A percentile compares a stretch with the other conserved stretches of the same genome.
phyloP scores from a whole-genome alignment of 1,139 yeast species.

The Suhomyces terraborum region DNA sequence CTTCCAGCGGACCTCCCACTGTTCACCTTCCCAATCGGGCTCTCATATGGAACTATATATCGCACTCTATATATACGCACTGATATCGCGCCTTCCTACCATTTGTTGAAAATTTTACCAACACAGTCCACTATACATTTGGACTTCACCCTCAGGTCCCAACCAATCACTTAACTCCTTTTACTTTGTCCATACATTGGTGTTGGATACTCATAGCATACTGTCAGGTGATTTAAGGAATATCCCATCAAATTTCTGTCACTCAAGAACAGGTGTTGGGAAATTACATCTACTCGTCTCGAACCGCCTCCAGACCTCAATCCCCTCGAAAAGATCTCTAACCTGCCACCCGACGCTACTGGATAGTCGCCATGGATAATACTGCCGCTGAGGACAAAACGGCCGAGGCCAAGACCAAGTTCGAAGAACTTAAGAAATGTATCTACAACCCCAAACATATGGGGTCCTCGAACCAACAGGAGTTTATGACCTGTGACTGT shows the following conservation, averaged over 20 bases:
- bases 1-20: too few relatives aligned
- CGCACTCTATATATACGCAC: background rate
- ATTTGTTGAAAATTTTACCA: constrained; percentile 5
- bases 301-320: too few relatives aligned
- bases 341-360: constrained; percentile 2
- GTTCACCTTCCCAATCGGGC: background rate
- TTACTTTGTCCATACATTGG: too few relatives aligned
- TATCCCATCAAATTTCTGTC: too few relatives aligned
- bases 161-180: too few relatives aligned
- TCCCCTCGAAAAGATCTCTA: too few relatives aligned
- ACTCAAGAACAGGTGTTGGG: too few relatives aligned
- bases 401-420: constrained; percentile 65
- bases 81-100: background rate
- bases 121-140: background rate
- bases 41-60: background rate
- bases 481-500: constrained; percentile 92
- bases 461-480: constrained; percentile 71
- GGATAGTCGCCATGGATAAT: constrained; percentile 5
- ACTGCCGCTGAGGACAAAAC: constrained; percentile 49
- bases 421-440: constrained; percentile 58
- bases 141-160: too few relatives aligned
- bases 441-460: constrained; percentile 58
- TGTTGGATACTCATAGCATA: too few relatives aligned
- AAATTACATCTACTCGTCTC: too few relatives aligned
- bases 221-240: too few relatives aligned